A percentile compares a stretch with the other conserved stretches of the same genome.
Evolutionary conservation across 768 basidiomycete species (phyloP).

Genomic region (Lactarius pseudohatsudake): DNA sequence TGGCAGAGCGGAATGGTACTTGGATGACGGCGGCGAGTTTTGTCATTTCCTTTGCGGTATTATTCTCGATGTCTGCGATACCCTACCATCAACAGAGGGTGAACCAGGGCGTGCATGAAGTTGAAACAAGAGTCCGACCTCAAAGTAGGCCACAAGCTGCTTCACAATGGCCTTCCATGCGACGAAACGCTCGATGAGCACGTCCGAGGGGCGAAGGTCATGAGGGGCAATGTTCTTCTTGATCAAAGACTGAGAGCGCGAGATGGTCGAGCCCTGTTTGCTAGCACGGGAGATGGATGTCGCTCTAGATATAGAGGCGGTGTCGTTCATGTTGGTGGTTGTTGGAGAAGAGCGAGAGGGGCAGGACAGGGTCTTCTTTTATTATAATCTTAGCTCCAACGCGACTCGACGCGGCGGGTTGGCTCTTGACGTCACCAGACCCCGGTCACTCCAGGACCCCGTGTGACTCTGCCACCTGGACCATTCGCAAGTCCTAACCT

Average conservation of each 20-base stretch:
- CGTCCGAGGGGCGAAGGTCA: conserved; percentile 89
- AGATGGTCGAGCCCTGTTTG: conserved; percentile 68
- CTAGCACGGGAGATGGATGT: conserved; percentile 68
- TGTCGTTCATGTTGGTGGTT: conserved; percentile 42
- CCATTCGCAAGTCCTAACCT: not conserved
- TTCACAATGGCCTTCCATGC: conserved; percentile 98
- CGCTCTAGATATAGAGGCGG: conserved; percentile 60
- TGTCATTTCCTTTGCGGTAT: conserved; percentile 88
- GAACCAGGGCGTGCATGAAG: not conserved
- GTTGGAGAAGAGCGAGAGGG: not conserved
- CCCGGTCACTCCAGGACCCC: not conserved
- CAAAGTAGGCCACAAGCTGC: conserved; percentile 91
- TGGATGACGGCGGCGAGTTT: conserved; percentile 96
- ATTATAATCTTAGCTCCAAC: not conserved
- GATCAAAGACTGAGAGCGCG: conserved; percentile 83
- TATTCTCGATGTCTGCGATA: conserved; percentile 89
- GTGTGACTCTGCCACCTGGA: not conserved
- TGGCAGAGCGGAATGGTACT: conserved; percentile 92
- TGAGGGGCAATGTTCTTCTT: conserved; percentile 91
- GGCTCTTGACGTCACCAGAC: conserved; percentile 2
- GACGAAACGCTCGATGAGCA: conserved; percentile 92
- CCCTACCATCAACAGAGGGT: conserved; percentile 36
- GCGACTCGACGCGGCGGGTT: not conserved
- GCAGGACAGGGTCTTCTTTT: not conserved
- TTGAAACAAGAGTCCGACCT: conserved; percentile 39